Base-by-base conservation (phyloP, 805 yeast genomes). In the Scheffersomyces spartinae region DNA sequence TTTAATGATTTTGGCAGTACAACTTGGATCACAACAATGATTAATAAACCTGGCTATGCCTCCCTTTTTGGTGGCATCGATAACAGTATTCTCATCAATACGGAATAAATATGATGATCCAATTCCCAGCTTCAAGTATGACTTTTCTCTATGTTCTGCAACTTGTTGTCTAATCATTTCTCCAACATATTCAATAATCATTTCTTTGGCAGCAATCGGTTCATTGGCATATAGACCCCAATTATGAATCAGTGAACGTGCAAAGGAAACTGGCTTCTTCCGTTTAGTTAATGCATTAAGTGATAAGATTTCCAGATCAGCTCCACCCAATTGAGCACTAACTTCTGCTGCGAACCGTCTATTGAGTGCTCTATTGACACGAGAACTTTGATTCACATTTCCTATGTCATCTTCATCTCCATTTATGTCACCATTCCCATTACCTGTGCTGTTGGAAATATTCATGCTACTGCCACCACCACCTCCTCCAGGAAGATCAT, bases 171-270 rank as follows among this genome's bases (percentile, higher is more conserved):
- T 64, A 15, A 91, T 74, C 28, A 93, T 68, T 39, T 91, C 97
- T 15, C 99, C 99, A 4, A 91, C 96, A 42, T 91, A 91, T 51
- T 91, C 99, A 31, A 91, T 88, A 43, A 91, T 85, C 95, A 91
- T 88, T 50, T 91, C 98, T 38, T 75, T 80, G 1, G 91, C 93
- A n/a, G 84, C 81, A 44, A 91, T 91, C 2, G 94, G 94, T 43
- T 91, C 97, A 42, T 82, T 57, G 0, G 99, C 98, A 52, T 85
- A 91, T 20, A 91, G 56, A 0, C 99, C 99, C 98, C 98, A 91
- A 44, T 88, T 84, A 49, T 91, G 98, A 43, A 91, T 91, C 0
- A 96, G 94, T 2, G 96, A 85, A 27, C 97, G 64, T 0, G 96
- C 96, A 61, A 86, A 86, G n/a, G 91, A 78, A 6, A 88, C 96